Conservation (phyloP, 2,329 filamentous ascomycete species). For the Colletotrichum godetiae region DNA sequence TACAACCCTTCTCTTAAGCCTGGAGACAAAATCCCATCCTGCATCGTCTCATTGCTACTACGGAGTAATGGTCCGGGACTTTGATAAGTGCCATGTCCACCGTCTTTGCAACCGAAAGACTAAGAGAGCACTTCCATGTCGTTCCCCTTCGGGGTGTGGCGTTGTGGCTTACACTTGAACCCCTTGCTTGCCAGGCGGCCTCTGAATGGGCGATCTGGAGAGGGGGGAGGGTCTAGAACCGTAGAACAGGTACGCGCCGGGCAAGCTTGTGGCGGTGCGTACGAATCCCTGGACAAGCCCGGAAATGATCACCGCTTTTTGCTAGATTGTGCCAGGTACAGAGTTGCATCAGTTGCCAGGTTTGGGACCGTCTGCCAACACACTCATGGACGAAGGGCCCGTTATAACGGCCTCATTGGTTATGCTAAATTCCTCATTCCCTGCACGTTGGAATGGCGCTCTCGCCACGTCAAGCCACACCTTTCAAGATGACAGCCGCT, state of each 20-base stretch:
- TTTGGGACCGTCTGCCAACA: neutral
- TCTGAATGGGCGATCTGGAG: slow-evolving; percentile 7
- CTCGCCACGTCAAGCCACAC: slow-evolving; percentile 34
- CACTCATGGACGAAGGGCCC: slow-evolving; percentile 8
- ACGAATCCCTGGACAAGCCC: slow-evolving; percentile 19
- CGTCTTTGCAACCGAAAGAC: neutral
- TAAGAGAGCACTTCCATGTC: slow-evolving; percentile 1
- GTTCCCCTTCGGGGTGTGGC: neutral
- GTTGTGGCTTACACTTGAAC: slow-evolving; percentile 4
- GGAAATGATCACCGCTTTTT: slow-evolving; percentile 35
- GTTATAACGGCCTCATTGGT: slow-evolving; percentile 13
- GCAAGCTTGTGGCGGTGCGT: slow-evolving; percentile 28
- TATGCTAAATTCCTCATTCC: neutral
- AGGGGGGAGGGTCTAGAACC: slow-evolving; percentile 18
- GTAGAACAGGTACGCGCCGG: slow-evolving; percentile 4
- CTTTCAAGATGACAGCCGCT: neutral
- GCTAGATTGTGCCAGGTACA: slow-evolving; percentile 21
- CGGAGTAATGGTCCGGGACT: slow-evolving; percentile 24
- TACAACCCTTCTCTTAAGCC: slow-evolving; percentile 6
- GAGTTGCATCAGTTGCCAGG: slow-evolving; percentile 15
- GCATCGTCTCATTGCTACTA: slow-evolving; percentile 9
- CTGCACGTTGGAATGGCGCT: neutral
- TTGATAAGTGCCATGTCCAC: slow-evolving; percentile 13
- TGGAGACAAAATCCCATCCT: slow-evolving; percentile 13
- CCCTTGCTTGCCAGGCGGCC: neutral